Base-by-base conservation (phyloP, 2,329 filamentous ascomycete genomes). In the Fusarium newnesense region DNA sequence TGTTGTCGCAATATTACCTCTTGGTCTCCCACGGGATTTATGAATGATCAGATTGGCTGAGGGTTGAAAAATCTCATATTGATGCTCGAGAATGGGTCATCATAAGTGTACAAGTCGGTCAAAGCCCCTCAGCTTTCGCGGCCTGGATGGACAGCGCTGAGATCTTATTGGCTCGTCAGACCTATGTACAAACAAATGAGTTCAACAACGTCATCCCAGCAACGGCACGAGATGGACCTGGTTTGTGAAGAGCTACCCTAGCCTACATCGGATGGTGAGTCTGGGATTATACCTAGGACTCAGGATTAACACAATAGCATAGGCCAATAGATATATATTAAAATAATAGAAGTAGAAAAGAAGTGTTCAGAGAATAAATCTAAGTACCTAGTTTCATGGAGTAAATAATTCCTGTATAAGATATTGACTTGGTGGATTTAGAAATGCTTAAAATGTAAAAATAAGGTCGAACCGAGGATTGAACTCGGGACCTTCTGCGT, bases 81-180 rank as follows among this genome's bases (percentile, higher is more conserved):
- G 56, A 61, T 58, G 52, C 60, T 44, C 42, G 52, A 65, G 64
- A 57, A 52, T 52, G 40, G 64, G 67, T 64, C 50, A n/a, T 69
- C 34, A 53, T 54, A 57, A 62, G n/a, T 69, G 30, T 64, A 43
- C 68, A 71, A 58, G 65, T 64, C 60, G 64, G 57, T 63, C 64
- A 66, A 60, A 76, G 75, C 75, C 75, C 75, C 75, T 76, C 75
- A 77, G 68, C 68, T 71, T 62, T 65, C 62, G 54, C 50, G 64
- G 69, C 49, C 53, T 64, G 60, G 63, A 44, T 69, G 61, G 43
- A 54, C 32, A 69, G 69, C 71, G 73, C 70, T 47, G 56, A n/a
- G 5, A 44, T 52, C 8, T 76, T 46, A 76, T 76, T 76, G 75
- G 75, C 37, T 57, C 24, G 42, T 56, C 40, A 56, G 47, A 49